Evolutionary conservation across 495 filamentous ascomycete species (phyloP).

Genomic region (Astrocystis sublimbata): DNA sequence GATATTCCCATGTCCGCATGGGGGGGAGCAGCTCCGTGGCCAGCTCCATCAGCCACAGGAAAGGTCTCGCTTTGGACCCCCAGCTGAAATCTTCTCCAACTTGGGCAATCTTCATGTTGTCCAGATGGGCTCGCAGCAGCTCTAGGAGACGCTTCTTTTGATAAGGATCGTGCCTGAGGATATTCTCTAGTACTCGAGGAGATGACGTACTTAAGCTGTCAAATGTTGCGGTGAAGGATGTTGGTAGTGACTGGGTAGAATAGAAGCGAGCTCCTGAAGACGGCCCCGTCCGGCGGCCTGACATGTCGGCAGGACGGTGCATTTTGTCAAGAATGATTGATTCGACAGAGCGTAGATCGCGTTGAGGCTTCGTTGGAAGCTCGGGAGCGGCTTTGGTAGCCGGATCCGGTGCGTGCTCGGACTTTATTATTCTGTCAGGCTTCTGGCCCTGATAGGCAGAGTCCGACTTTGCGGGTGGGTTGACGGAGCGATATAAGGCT

Average conservation of each 20-base stretch:
- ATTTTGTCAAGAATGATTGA: constrained; percentile 31
- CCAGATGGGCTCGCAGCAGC: constrained; percentile 23
- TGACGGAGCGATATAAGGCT: constrained; percentile 46
- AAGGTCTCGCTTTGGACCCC: constrained; percentile 10
- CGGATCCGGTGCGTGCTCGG: constrained; percentile 24
- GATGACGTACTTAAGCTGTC: constrained; percentile 20
- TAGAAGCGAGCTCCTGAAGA: constrained; percentile 22
- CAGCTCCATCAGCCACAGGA: constrained; percentile 29
- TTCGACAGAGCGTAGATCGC: no score
- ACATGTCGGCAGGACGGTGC: constrained; percentile 8
- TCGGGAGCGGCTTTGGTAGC: no score
- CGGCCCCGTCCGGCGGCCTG: constrained; percentile 14
- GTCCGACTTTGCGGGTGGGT: constrained; percentile 30
- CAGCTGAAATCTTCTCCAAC: constrained; percentile 1
- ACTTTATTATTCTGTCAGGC: constrained; percentile 22
- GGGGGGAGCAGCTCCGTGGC: constrained; percentile 30
- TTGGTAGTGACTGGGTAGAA: constrained; percentile 15
- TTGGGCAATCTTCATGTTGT: constrained; percentile 5
- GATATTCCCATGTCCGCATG: constrained; percentile 32
- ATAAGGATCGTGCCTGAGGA: constrained; percentile 25
- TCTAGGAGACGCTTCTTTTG: constrained; percentile 30
- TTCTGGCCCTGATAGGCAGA: constrained; percentile 25
- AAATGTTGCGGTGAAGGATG: neutral
- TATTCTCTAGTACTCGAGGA: constrained; percentile 10
- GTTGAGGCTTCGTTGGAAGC: no score